Evolutionary conservation across 2,329 filamentous ascomycete genomes (phyloP).

Genomic region (Trichoderma koningii): DNA sequence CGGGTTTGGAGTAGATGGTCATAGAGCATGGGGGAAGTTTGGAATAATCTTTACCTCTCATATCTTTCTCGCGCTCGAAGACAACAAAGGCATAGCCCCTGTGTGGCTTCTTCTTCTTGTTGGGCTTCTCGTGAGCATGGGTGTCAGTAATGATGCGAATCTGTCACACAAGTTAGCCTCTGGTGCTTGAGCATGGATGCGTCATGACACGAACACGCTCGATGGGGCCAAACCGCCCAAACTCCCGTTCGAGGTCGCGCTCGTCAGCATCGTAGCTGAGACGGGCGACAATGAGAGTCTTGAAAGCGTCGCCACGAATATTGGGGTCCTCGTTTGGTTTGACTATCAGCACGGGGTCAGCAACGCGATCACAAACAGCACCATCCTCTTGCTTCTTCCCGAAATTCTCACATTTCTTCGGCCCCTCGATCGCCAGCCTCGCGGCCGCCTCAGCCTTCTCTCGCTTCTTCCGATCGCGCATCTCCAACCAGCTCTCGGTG

Average conservation of each 20-base stretch:
- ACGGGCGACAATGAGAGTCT: constrained; percentile 88
- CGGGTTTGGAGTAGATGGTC: constrained; percentile 20
- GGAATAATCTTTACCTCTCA: constrained; percentile 82
- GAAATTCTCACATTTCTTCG: constrained; percentile 59
- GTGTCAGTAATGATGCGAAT: constrained; percentile 86
- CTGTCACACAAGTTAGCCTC: constrained; percentile 47
- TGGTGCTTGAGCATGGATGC: neutral
- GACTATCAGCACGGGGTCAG: constrained; percentile 51
- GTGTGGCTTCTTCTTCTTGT: constrained; percentile 79
- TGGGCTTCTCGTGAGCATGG: constrained; percentile 66
- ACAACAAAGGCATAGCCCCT: constrained; percentile 95
- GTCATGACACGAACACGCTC: constrained; percentile 67
- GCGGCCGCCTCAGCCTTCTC: constrained; percentile 75
- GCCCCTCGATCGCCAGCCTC: constrained; percentile 63
- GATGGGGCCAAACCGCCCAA: constrained; percentile 89
- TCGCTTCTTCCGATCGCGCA: constrained; percentile 76
- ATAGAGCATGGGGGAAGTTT: constrained; percentile 32
- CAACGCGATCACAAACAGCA: constrained; percentile 19
- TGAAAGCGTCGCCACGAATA: constrained; percentile 90
- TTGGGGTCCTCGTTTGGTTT: constrained; percentile 84
- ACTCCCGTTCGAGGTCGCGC: constrained; percentile 89
- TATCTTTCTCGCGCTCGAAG: constrained; percentile 95
- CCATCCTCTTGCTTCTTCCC: neutral
- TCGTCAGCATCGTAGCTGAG: constrained; percentile 88
- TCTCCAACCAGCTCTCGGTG: constrained; percentile 91